A percentile compares a stretch with the other conserved stretches of the same genome.
phyloP scores from a whole-genome alignment of 257 asterid species.

The Cruciata laevipes region DNA sequence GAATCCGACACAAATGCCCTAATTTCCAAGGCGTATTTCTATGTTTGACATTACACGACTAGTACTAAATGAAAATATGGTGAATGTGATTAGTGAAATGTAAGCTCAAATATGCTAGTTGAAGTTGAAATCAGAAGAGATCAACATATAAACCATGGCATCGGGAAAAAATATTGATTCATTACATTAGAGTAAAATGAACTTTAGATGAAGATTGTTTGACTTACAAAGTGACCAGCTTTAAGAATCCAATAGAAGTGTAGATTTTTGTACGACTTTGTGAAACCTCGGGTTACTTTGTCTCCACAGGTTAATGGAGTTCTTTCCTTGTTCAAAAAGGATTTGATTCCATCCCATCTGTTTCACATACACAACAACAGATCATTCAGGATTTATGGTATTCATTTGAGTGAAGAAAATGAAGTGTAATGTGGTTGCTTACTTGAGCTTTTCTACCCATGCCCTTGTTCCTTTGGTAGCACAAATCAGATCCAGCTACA shows the following conservation, averaged over 20 bases:
- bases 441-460: constrained; percentile 90
- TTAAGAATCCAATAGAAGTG: constrained; percentile 90
- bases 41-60: too few species aligned
- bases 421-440: constrained; percentile 17
- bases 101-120: background rate
- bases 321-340: constrained; percentile 52
- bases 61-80: too few species aligned
- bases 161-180: background rate
- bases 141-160: background rate
- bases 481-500: constrained; percentile 85
- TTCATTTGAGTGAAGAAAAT: background rate
- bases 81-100: background rate
- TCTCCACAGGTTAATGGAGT: constrained; percentile 55
- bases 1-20: too few species aligned
- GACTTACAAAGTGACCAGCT: constrained; percentile 97
- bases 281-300: constrained; percentile 52
- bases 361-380: background rate
- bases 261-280: constrained; percentile 60
- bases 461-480: constrained; percentile 88
- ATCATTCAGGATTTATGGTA: background rate
- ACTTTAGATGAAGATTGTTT: background rate
- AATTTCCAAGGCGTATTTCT: too few species aligned
- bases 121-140: background rate
- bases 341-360: constrained; percentile 82
- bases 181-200: background rate